Percentiles rank a stretch among this genome's conserved stretches.
These are phyloP conservation scores for Gelatoporia subvermispora DNA, from an alignment of 768 basidiomycete species.

Conservation along the genomic window DNA sequence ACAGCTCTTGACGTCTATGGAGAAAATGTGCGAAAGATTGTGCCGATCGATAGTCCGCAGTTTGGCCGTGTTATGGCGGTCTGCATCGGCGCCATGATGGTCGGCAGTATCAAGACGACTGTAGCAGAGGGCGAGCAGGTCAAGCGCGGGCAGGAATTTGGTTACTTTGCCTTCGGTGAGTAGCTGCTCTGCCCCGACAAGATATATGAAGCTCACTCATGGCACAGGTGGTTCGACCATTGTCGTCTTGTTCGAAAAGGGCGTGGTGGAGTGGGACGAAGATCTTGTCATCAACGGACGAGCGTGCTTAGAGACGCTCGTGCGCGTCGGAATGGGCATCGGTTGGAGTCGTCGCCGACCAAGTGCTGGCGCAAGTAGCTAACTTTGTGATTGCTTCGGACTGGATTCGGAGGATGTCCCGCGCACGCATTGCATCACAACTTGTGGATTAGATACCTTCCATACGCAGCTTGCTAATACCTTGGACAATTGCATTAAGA, in stretches of 20 bases:
- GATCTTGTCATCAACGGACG: constrained; percentile 82
- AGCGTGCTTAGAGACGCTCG: constrained; percentile 85
- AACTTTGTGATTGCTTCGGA: no score
- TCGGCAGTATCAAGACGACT: constrained; percentile 83
- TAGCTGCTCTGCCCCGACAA: constrained; percentile 4
- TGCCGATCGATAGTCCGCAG: constrained; percentile 83
- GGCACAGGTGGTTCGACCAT: constrained; percentile 82
- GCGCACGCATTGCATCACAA: no score
- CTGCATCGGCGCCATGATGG: constrained; percentile 94
- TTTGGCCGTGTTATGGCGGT: constrained; percentile 93
- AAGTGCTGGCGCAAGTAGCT: no score
- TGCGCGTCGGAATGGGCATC: constrained; percentile 84
- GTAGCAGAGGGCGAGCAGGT: constrained; percentile 81
- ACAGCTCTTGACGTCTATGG: constrained; percentile 89
- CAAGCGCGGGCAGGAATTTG: constrained; percentile 83
- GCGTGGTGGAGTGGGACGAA: constrained; percentile 84
- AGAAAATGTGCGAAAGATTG: constrained; percentile 89
- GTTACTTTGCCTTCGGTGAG: constrained; percentile 93
- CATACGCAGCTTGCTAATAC: no score
- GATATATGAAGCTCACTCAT: not conserved
- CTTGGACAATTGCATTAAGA: no score
- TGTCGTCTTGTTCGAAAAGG: constrained; percentile 85
- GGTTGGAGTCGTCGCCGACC: constrained; percentile 33
- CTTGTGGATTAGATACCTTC: no score
- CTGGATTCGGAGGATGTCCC: no score